Evolutionary conservation across 768 basidiomycete species (phyloP).

Genomic region (Boletus sp.): DNA sequence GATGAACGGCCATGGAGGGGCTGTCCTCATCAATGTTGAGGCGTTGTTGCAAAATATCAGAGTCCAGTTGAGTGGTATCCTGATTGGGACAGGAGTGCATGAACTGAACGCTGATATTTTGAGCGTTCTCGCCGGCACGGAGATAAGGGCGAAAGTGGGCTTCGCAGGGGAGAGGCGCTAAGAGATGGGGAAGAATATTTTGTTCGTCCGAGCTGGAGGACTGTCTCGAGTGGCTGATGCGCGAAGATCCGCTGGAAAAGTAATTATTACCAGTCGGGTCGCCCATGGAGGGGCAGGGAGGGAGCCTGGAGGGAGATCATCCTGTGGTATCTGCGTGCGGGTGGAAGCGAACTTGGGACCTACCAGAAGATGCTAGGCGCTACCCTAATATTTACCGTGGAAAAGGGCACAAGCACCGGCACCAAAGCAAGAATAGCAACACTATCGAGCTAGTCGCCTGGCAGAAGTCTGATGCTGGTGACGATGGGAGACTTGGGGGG

Average conservation of each 20-base stretch:
- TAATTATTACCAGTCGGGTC: conserved; percentile 16
- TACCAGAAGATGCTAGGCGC: conserved; percentile 18
- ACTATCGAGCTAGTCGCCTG: conserved; percentile 2
- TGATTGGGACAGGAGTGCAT: conserved; percentile 23
- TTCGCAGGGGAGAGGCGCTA: conserved; percentile 15
- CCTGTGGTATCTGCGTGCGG: conserved; percentile 11
- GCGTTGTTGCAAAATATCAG: conserved; percentile 25
- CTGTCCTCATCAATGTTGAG: conserved; percentile 7
- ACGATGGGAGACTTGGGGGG: conserved; percentile 10
- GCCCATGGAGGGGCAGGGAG: conserved; percentile 18
- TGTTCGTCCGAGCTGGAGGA: conserved; percentile 15
- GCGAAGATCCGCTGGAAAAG: conserved; percentile 12
- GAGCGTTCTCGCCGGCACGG: conserved; percentile 8
- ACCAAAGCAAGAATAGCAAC: conserved; percentile 12
- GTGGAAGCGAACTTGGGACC: conserved; percentile 12
- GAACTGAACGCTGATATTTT: conserved; percentile 34
- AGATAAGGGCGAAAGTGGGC: conserved; percentile 16
- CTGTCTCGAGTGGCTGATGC: conserved; percentile 9
- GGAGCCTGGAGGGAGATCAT: conserved; percentile 22
- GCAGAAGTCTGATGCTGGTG: background rate
- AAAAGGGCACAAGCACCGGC: conserved; percentile 22
- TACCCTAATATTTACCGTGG: conserved; percentile 29
- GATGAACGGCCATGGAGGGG: background rate
- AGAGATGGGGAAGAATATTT: conserved; percentile 19
- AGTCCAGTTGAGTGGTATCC: conserved; percentile 25